Evolutionary conservation across 2,329 filamentous ascomycete genomes (phyloP).

Genomic region (Fusarium sp.): DNA sequence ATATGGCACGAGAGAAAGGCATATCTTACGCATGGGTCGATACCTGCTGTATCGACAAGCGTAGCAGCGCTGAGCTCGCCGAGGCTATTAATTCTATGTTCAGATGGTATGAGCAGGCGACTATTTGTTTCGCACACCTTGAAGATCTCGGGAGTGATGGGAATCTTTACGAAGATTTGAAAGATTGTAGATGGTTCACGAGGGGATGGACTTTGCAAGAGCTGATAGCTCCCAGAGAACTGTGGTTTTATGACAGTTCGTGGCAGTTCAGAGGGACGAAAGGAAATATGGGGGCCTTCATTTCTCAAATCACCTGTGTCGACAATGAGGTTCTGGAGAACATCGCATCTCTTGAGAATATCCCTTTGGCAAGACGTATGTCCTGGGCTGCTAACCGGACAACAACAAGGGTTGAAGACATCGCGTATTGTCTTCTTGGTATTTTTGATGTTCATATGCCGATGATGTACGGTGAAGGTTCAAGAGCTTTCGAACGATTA

Average conservation of each 20-base stretch:
- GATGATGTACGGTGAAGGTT: constrained; percentile 18
- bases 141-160: background rate
- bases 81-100: constrained; percentile 15
- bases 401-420: constrained; percentile 14
- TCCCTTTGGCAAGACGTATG: constrained; percentile 12
- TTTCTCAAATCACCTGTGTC: background rate
- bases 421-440: constrained; percentile 15
- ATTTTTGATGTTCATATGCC: constrained; percentile 25
- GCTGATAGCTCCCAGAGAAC: background rate
- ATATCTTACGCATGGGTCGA: constrained; percentile 4
- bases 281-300: accelerated
- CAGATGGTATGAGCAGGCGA: background rate
- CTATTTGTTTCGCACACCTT: background rate
- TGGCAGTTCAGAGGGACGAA: background rate
- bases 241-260: background rate
- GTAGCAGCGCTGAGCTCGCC: constrained; percentile 6
- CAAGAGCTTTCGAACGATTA: constrained; percentile 6
- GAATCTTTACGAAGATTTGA: background rate
- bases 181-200: background rate
- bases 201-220: constrained; percentile 20
- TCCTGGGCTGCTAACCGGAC: constrained; percentile 16
- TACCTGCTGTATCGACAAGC: constrained; percentile 7
- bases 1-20: background rate
- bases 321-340: background rate
- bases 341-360: background rate